Conservation (phyloP, 768 basidiomycete genomes). For the Lentinula edodes region DNA sequence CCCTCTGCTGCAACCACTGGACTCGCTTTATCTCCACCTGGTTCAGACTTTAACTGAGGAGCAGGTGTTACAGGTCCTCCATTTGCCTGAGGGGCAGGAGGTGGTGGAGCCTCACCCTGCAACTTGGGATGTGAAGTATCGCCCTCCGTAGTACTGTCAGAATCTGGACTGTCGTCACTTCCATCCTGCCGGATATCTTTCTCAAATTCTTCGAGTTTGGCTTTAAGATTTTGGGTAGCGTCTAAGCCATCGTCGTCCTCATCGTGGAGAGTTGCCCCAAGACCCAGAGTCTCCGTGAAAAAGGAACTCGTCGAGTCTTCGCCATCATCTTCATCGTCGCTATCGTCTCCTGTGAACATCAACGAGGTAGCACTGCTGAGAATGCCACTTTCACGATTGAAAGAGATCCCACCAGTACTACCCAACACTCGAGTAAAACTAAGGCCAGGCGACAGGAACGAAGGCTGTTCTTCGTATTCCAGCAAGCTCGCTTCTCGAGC, state of each 20-base stretch:
- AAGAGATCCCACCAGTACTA: slow-evolving; percentile 59
- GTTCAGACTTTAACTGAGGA: slow-evolving; percentile 43
- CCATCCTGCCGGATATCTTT: slow-evolving; percentile 30
- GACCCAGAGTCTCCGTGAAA: slow-evolving; percentile 43
- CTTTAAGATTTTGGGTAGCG: slow-evolving; percentile 51
- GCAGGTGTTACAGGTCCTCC: slow-evolving; percentile 33
- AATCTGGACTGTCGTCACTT: slow-evolving; percentile 27
- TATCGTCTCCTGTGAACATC: slow-evolving; percentile 64
- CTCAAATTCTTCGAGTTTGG: slow-evolving; percentile 60
- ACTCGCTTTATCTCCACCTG: slow-evolving; percentile 49
- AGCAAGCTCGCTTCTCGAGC: slow-evolving; percentile 26
- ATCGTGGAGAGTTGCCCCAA: slow-evolving; percentile 23
- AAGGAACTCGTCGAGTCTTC: slow-evolving; percentile 29
- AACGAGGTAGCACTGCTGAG: slow-evolving; percentile 42
- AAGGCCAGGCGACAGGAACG: slow-evolving; percentile 30
- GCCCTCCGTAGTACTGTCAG: not conserved
- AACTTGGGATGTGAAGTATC: slow-evolving; percentile 15
- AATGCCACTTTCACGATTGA: slow-evolving; percentile 49
- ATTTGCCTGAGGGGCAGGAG: slow-evolving; percentile 33
- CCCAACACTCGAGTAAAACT: slow-evolving; percentile 53
- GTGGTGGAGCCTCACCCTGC: slow-evolving; percentile 42
- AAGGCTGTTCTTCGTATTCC: slow-evolving; percentile 15
- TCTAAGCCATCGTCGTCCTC: slow-evolving; percentile 33
- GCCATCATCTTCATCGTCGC: slow-evolving; percentile 29
- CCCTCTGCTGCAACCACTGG: slow-evolving; percentile 56